A percentile compares a stretch with the other conserved stretches of the same genome.
Evolutionary conservation across 2,329 filamentous ascomycete species (phyloP).

Genomic region (Cytospora piceicola): DNA sequence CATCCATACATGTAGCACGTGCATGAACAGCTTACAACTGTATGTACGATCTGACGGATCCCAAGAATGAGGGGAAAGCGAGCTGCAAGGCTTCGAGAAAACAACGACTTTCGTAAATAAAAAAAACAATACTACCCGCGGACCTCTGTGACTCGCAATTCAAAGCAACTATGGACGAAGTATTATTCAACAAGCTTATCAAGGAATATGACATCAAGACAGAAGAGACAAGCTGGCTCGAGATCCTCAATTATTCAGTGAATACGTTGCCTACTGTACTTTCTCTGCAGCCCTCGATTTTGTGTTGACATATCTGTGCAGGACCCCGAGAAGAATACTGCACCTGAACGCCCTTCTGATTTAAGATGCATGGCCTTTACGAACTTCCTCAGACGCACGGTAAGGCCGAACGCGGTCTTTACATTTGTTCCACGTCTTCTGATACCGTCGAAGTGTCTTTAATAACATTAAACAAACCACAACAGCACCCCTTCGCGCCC

Average conservation of each 20-base stretch:
- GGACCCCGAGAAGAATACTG: conserved; percentile 4
- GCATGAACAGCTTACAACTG: too few species aligned
- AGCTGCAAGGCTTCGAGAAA: too few species aligned
- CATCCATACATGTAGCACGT: too few species aligned
- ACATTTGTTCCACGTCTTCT: not conserved
- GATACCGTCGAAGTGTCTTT: too few species aligned
- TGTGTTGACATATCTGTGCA: not conserved
- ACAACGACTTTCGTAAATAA: too few species aligned
- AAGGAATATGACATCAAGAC: not conserved
- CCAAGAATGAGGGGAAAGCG: too few species aligned
- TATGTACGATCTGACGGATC: too few species aligned
- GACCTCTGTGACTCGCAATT: too few species aligned
- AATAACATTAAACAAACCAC: not conserved
- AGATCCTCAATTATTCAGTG: conserved; percentile 15
- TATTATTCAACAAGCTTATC: not conserved
- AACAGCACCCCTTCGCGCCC: conserved; percentile 2
- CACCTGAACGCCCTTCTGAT: not conserved
- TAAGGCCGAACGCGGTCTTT: not conserved
- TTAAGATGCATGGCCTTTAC: not conserved
- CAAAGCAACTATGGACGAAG: not conserved
- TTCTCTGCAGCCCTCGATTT: not conserved
- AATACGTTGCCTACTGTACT: not conserved
- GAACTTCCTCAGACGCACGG: conserved; percentile 8
- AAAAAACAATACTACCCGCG: too few species aligned
- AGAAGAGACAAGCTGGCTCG: conserved; percentile 6